A percentile compares a stretch with the other conserved stretches of the same genome.
Evolutionary conservation across 164 flowering plant genomes (phyloP).

Genomic region (Dillenia suffruticosa): DNA sequence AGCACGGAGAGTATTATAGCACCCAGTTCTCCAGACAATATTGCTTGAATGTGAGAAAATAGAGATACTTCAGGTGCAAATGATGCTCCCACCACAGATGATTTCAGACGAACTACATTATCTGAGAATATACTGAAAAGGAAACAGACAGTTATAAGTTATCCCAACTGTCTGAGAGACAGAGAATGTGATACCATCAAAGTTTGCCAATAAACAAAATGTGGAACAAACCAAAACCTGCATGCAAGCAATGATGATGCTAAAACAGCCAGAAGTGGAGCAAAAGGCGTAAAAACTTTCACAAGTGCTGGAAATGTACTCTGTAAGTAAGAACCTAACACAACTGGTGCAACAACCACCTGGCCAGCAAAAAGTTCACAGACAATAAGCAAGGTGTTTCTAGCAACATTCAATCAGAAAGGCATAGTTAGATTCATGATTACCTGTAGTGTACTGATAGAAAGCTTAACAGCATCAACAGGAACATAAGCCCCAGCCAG

Average conservation of each 20-base stretch:
- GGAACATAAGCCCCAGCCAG: constrained; percentile 79
- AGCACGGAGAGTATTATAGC: constrained; percentile 47
- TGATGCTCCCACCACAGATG: constrained; percentile 37
- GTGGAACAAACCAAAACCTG: constrained; percentile 36
- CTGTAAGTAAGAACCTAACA: constrained; percentile 70
- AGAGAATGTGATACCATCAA: neutral
- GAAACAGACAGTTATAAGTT: neutral
- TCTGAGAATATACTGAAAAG: constrained; percentile 71
- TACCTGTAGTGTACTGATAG: constrained; percentile 80
- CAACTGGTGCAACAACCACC: constrained; percentile 83
- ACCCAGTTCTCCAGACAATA: constrained; percentile 63
- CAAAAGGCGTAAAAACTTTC: constrained; percentile 51
- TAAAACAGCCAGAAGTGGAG: constrained; percentile 73
- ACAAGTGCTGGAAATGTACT: constrained; percentile 54
- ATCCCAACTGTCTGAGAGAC: neutral
- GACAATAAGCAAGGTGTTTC: too few relatives aligned
- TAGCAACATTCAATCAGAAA: too few relatives aligned
- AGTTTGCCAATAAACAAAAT: neutral
- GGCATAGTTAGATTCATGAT: neutral
- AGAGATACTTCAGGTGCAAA: constrained; percentile 34
- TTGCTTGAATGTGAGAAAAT: constrained; percentile 23
- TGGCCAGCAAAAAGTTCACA: constrained; percentile 12
- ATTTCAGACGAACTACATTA: constrained; percentile 52
- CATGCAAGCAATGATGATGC: constrained; percentile 62
- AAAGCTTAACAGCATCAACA: constrained; percentile 66